Conservation (phyloP, 768 basidiomycete genomes). For the Galerina sulciceps region DNA sequence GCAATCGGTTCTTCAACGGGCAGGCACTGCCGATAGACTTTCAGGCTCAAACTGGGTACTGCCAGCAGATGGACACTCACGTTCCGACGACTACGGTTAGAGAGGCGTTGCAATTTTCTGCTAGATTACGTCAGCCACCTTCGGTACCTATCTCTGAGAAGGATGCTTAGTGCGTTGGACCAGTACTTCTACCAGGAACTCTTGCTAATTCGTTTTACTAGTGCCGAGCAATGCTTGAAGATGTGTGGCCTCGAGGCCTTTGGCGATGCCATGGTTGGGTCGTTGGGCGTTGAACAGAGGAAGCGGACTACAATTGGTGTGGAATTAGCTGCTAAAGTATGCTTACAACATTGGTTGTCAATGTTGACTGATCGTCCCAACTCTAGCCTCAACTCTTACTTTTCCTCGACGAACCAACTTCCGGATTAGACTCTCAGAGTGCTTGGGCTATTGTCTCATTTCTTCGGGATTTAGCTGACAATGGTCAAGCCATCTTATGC, state of each 20-base stretch:
- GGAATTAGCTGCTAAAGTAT: slow-evolving; percentile 84
- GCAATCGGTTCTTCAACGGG: slow-evolving; percentile 60
- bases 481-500: slow-evolving; percentile 91
- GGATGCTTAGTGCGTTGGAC: slow-evolving; percentile 69
- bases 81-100: slow-evolving; percentile 76
- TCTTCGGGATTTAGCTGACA: slow-evolving; percentile 74
- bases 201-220: slow-evolving; percentile 12
- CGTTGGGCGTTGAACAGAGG: slow-evolving; percentile 70
- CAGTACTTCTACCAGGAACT: not conserved
- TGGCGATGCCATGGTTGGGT: slow-evolving; percentile 69
- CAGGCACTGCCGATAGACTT: slow-evolving; percentile 58
- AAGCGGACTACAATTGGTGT: slow-evolving; percentile 89
- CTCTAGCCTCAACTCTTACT: slow-evolving; percentile 74
- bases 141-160: slow-evolving; percentile 71
- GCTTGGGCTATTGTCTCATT: slow-evolving; percentile 85
- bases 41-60: slow-evolving; percentile 78
- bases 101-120: slow-evolving; percentile 82
- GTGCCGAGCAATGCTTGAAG: slow-evolving; percentile 53
- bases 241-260: slow-evolving; percentile 68
- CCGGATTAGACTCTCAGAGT: slow-evolving; percentile 85
- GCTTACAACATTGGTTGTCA: slow-evolving; percentile 13
- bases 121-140: slow-evolving; percentile 75
- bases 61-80: slow-evolving; percentile 87
- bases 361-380: slow-evolving; percentile 1
- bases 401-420: slow-evolving; percentile 90